Percentiles rank a stretch among this genome's conserved stretches.
Conservation (phyloP, 2,329 filamentous ascomycete genomes). For the Massarina eburnea region DNA sequence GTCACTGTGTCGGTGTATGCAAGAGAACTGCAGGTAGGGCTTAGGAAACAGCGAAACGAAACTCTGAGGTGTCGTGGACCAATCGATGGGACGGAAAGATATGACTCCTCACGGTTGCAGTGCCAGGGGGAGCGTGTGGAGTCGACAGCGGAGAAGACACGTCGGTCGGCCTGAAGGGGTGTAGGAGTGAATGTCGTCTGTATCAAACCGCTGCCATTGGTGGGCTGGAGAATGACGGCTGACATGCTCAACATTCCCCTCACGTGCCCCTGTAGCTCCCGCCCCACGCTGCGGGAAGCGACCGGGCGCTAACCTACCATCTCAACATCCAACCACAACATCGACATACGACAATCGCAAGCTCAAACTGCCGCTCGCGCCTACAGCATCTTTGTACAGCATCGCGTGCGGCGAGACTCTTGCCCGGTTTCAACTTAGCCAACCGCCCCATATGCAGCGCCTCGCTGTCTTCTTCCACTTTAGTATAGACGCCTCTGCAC, state of each 20-base stretch:
- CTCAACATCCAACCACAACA: conserved; percentile 29
- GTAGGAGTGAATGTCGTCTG: neutral
- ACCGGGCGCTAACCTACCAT: conserved; percentile 33
- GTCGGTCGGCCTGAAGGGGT: neutral
- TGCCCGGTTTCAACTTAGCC: conserved; percentile 40
- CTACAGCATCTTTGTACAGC: conserved; percentile 12
- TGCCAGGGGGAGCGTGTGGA: neutral
- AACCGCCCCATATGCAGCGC: conserved; percentile 41
- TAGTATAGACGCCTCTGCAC: conserved; percentile 23
- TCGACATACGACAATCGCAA: conserved; percentile 19
- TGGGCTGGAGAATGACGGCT: neutral
- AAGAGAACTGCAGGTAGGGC: conserved; percentile 15
- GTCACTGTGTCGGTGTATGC: conserved; percentile 32
- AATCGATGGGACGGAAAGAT: conserved; percentile 24
- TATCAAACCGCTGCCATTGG: conserved; percentile 3
- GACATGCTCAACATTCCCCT: neutral
- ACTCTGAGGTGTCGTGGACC: conserved; percentile 31
- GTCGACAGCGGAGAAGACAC: conserved; percentile 1
- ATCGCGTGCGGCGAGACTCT: conserved; percentile 23
- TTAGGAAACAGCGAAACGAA: conserved; percentile 41
- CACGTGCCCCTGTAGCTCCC: neutral
- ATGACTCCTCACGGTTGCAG: conserved; percentile 38
- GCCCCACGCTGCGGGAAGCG: conserved; percentile 14
- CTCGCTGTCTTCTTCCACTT: conserved; percentile 28
- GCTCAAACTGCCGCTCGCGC: conserved; percentile 36